A percentile compares a stretch with the other conserved stretches of the same genome.
These are phyloP conservation scores for Teratosphaeria destructans DNA, from an alignment of 2,329 filamentous ascomycete species.

Conservation along the genomic window DNA sequence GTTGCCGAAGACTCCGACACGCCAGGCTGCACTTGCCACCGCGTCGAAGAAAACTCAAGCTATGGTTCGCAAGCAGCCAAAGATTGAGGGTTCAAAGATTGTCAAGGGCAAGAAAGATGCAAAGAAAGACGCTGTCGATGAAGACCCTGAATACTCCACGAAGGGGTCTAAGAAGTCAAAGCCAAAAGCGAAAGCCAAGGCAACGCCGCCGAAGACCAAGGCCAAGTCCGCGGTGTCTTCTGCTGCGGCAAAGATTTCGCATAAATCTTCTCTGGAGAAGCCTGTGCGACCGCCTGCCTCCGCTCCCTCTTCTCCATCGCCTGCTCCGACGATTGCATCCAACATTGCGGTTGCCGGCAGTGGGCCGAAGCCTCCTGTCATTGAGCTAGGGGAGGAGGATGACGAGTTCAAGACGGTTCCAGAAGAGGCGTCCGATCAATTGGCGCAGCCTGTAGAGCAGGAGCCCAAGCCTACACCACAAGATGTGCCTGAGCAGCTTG, in stretches of 20 bases:
- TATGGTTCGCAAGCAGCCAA: not conserved
- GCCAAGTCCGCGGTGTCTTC: not conserved
- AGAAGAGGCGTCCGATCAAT: not conserved
- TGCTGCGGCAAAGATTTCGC: not conserved
- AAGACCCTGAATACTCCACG: not conserved
- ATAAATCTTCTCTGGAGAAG: not conserved
- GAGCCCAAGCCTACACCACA: not conserved
- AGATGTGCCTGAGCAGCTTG: not conserved
- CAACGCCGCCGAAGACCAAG: not conserved
- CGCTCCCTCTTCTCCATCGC: not conserved
- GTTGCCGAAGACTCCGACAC: slow-evolving; percentile 4
- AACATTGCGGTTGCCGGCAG: not conserved
- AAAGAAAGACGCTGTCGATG: not conserved
- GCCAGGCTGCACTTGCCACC: slow-evolving; percentile 4
- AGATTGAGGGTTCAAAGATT: not conserved
- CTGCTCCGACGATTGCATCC: not conserved
- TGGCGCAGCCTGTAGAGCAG: not conserved
- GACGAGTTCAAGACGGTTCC: not conserved
- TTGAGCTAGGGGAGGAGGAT: not conserved
- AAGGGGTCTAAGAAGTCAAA: not conserved
- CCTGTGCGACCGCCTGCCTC: not conserved
- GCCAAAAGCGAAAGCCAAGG: not conserved
- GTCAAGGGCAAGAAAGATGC: slow-evolving; percentile 1
- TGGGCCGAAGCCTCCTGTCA: not conserved
- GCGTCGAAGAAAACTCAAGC: not conserved